A percentile compares a stretch with the other conserved stretches of the same genome.
Evolutionary conservation across 129 eudicot genomes (phyloP).

Genomic region (Artemisia annua): DNA sequence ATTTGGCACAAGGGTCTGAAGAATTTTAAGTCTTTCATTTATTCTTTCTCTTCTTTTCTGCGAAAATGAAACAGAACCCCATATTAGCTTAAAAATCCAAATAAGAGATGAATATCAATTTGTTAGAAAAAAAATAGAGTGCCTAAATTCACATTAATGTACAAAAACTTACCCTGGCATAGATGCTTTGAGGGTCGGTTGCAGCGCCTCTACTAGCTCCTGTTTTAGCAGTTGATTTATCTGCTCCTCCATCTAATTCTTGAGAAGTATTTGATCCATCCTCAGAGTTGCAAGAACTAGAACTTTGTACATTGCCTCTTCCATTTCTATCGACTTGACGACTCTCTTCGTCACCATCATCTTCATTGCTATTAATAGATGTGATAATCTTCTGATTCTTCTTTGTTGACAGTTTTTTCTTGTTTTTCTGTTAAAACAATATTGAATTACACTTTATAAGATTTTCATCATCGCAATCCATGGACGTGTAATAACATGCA

Average conservation of each 20-base stretch:
- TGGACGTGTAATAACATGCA: too few species aligned
- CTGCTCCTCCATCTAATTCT: slow-evolving; percentile 42
- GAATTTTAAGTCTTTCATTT: slow-evolving; percentile 79
- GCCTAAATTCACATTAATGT: neutral
- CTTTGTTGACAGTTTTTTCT: slow-evolving; percentile 39
- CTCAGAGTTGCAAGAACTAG: slow-evolving; percentile 55
- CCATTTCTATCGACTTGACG: slow-evolving; percentile 8
- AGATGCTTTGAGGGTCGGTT: slow-evolving; percentile 95
- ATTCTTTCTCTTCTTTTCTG: slow-evolving; percentile 97
- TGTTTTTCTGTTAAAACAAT: slow-evolving; percentile 37
- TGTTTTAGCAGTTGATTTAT: slow-evolving; percentile 45
- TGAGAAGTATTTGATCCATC: slow-evolving; percentile 62
- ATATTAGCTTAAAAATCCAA: slow-evolving; percentile 12
- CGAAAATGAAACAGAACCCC: neutral
- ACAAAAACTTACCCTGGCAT: slow-evolving; percentile 73
- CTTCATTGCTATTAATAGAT: slow-evolving; percentile 2
- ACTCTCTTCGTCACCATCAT: slow-evolving; percentile 28
- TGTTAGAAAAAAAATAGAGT: neutral
- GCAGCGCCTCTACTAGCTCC: slow-evolving; percentile 87
- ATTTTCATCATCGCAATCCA: neutral
- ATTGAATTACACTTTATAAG: slow-evolving; percentile 18
- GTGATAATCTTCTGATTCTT: slow-evolving; percentile 33
- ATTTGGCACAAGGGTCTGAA: slow-evolving; percentile 89
- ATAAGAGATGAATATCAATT: neutral
- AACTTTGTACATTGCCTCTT: slow-evolving; percentile 35